Conservation (phyloP, 169 alveolate genomes). For the Perkinsus chesapeaki region DNA sequence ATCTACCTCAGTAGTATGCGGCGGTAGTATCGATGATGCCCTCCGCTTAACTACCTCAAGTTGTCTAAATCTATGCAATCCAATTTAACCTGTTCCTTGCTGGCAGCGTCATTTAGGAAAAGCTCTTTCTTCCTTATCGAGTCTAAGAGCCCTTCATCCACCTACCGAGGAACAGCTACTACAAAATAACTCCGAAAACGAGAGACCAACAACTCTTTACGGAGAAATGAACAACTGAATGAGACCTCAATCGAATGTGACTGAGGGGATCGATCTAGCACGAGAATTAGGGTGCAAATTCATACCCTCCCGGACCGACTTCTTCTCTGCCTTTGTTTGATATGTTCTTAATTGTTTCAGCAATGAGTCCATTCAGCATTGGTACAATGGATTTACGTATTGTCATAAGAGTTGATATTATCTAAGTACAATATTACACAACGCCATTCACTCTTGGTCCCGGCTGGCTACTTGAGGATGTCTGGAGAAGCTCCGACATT, state of each 20-base stretch:
- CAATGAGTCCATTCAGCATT: not conserved
- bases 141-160: not conserved
- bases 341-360: not conserved
- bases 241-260: too few species aligned
- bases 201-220: not conserved
- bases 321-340: not conserved
- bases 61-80: not conserved
- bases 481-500: not conserved
- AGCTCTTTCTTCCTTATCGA: not conserved
- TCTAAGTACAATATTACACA: not conserved
- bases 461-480: not conserved
- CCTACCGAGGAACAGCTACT: not conserved
- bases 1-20: not conserved
- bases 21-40: not conserved
- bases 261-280: too few species aligned
- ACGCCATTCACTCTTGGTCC: not conserved
- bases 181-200: not conserved
- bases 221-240: not conserved
- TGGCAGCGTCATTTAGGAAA: not conserved
- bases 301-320: not conserved
- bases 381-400: not conserved
- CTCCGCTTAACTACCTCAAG: not conserved
- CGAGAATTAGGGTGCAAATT: not conserved
- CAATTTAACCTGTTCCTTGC: not conserved
- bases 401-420: not conserved